phyloP scores from a whole-genome alignment of 2,329 filamentous ascomycete species.

The Colletotrichum gloeosporioides region DNA sequence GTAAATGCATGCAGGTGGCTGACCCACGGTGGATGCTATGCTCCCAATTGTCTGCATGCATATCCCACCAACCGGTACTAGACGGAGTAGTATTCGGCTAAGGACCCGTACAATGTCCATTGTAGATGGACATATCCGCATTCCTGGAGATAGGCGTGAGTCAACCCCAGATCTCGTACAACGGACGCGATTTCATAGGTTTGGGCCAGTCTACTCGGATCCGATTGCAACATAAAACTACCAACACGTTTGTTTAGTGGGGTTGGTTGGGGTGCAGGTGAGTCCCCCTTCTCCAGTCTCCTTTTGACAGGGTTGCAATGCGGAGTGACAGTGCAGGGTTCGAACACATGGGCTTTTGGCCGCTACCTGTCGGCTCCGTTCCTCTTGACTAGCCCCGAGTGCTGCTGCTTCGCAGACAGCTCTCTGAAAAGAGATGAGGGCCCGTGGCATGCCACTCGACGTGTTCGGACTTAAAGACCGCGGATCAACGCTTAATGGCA shows the following conservation, averaged over 20 bases:
- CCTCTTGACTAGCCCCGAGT: not conserved
- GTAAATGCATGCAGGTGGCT: not conserved
- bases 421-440: not conserved
- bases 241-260: not conserved
- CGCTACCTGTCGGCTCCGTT: not conserved
- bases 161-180: not conserved
- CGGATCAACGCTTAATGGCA: not conserved
- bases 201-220: not conserved
- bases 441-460: not conserved
- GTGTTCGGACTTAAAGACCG: not conserved
- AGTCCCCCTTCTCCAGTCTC: not conserved
- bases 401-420: not conserved
- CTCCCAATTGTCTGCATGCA: not conserved
- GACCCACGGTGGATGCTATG: not conserved
- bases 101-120: not conserved
- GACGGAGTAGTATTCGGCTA: not conserved
- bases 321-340: slow-evolving; percentile 3
- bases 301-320: not conserved
- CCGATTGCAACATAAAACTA: not conserved
- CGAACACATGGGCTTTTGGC: not conserved
- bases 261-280: not conserved
- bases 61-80: not conserved
- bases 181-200: not conserved
- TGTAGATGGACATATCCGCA: not conserved
- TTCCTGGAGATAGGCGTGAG: not conserved